Percentiles rank a stretch among this genome's conserved stretches.
Evolutionary conservation across 768 basidiomycete species (phyloP).

Genomic region (Leccinum subgranulosum): DNA sequence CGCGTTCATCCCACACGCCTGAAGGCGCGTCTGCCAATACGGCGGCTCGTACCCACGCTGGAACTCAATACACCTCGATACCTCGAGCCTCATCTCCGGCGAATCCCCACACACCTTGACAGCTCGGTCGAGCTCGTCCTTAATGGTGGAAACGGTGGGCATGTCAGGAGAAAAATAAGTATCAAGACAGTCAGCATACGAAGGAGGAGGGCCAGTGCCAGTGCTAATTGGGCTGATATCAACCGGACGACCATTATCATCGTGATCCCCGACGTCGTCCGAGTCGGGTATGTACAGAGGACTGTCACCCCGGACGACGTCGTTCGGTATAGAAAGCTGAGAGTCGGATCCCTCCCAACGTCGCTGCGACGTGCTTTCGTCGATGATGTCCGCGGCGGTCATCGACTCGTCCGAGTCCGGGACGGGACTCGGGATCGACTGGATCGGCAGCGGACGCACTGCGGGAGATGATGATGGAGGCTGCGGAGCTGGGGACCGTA

Average conservation of each 20-base stretch:
- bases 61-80: slow-evolving; percentile 24
- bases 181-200: slow-evolving; percentile 11
- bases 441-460: slow-evolving; percentile 15
- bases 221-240: slow-evolving; percentile 1
- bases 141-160: slow-evolving; percentile 8
- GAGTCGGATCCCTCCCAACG: slow-evolving; percentile 1
- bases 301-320: slow-evolving; percentile 21
- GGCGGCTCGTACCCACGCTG: slow-evolving; percentile 24
- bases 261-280: background rate
- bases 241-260: background rate
- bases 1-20: slow-evolving; percentile 17
- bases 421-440: slow-evolving; percentile 18
- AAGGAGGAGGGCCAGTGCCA: slow-evolving; percentile 16
- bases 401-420: slow-evolving; percentile 10
- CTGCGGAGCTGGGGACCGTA: background rate
- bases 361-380: background rate
- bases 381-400: background rate
- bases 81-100: slow-evolving; percentile 16
- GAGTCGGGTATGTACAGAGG: slow-evolving; percentile 12
- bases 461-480: background rate
- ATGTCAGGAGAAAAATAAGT: slow-evolving; percentile 7
- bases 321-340: background rate
- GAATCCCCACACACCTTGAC: slow-evolving; percentile 17
- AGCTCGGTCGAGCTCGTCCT: slow-evolving; percentile 21
- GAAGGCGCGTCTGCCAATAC: slow-evolving; percentile 26